Evolutionary conservation across 1,284 basidiomycete species (phyloP).

Genomic region (Trichosporon sp.): DNA sequence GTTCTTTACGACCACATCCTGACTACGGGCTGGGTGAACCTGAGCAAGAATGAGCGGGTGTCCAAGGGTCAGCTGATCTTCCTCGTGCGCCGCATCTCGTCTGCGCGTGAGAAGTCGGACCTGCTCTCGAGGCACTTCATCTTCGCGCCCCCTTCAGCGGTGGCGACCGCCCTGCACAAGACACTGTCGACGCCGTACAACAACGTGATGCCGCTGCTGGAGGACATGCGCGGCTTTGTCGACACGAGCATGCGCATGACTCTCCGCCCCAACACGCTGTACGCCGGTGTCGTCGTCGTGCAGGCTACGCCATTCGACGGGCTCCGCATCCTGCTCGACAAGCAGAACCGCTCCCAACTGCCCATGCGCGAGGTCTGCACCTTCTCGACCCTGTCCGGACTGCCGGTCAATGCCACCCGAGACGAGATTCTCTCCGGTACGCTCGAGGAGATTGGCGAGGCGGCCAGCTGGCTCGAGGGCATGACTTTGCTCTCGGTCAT

Average conservation of each 20-base stretch:
- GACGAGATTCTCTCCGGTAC: slow-evolving; percentile 41
- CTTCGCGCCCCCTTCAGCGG: slow-evolving; percentile 56
- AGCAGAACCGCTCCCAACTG: slow-evolving; percentile 53
- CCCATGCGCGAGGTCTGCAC: slow-evolving; percentile 55
- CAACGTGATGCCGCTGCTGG: slow-evolving; percentile 55
- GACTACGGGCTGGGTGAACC: slow-evolving; percentile 56
- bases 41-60: slow-evolving; percentile 52
- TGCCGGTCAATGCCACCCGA: slow-evolving; percentile 23
- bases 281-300: slow-evolving; percentile 56
- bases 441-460: slow-evolving; percentile 56
- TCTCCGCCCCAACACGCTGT: slow-evolving; percentile 54
- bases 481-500: slow-evolving; percentile 54
- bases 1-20: slow-evolving; percentile 59
- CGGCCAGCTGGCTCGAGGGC: slow-evolving; percentile 51
- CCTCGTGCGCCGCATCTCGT: slow-evolving; percentile 55
- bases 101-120: slow-evolving; percentile 51
- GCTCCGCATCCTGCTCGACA: slow-evolving; percentile 55
- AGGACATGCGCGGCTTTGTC: slow-evolving; percentile 53
- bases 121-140: slow-evolving; percentile 56
- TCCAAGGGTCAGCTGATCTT: slow-evolving; percentile 59
- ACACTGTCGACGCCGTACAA: slow-evolving; percentile 56
- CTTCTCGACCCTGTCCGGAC: slow-evolving; percentile 33
- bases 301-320: slow-evolving; percentile 59
- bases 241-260: slow-evolving; percentile 48
- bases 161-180: slow-evolving; percentile 53